Evolutionary conservation across 345 rosid genomes (phyloP), one percentile per base, ranked within the genome.

Genomic region (Moricandia moricandioides): DNA sequence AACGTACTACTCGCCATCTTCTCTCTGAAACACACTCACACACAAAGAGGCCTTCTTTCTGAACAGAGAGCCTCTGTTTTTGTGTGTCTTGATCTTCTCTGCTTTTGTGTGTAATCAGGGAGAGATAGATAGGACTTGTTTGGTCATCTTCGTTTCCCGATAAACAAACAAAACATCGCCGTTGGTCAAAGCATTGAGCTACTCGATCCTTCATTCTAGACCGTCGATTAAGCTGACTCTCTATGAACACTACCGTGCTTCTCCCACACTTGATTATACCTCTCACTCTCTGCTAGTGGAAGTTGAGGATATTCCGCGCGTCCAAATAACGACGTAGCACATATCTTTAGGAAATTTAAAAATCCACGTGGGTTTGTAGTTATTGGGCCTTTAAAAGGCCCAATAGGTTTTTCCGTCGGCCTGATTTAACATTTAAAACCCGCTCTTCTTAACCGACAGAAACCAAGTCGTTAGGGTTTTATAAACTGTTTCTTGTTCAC

Each of bases 1-100:
- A 95, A 75, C 0, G 97, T 79, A 70, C 84, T 43, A 47, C 52
- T 90, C 76, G 34, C 26, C 99, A 95, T 95, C 4, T 64, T 70
- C 37, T 78, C 71, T 78, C 73, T 72, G 7, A 4, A 21, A 34
- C 14, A 27, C 35, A 27, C 65, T n/a, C 57, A 57, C 34, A 24
- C 64, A 60, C 56, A 14, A 71, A 16, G 6, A 43, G 1, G 2
- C 7, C 54, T 8, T 6, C 51, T 13, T 43, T 43, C 7, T 43
- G 72, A 57, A 13, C 49, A 45, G 51, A 45, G 39, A 59, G 77
- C 33, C 67, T 71, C 68, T 66, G 76, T 59, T 65, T 33, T 71
- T 16, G 64, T 69, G 73, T 68, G 61, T 40, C 74, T 27, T 61
- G 49, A 49, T 69, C 69, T 69, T 76, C 35, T 54, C 59, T 40